Evolutionary conservation across 2,329 filamentous ascomycete species (phyloP).

Genomic region (Aspergillus phoenicis): DNA sequence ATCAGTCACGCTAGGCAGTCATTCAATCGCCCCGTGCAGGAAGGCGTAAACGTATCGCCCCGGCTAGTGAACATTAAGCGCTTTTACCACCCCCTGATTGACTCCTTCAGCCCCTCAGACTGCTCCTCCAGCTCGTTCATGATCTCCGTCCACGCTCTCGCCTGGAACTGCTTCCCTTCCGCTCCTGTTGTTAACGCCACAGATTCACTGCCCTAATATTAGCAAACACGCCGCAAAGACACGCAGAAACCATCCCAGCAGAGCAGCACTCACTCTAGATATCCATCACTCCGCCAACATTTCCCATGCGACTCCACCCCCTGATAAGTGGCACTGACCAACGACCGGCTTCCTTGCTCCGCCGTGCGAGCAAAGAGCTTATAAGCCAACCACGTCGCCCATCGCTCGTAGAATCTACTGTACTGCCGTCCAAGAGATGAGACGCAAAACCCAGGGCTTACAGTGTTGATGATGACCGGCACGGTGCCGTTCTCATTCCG

Average conservation of each 20-base stretch:
- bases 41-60: neutral
- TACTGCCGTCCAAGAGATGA: constrained; percentile 48
- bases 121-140: constrained; percentile 34
- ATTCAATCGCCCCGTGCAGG: neutral
- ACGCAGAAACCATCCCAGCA: neutral
- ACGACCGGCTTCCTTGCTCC: constrained; percentile 48
- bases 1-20: neutral
- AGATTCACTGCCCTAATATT: constrained; percentile 34
- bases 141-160: constrained; percentile 47
- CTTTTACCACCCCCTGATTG: constrained; percentile 10
- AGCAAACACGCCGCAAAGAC: constrained; percentile 6
- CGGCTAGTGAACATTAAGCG: neutral
- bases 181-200: constrained; percentile 34
- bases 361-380: constrained; percentile 46
- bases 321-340: constrained; percentile 46
- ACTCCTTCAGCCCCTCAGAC: constrained; percentile 24
- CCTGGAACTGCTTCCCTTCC: constrained; percentile 40
- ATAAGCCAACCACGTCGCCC: constrained; percentile 38
- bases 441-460: constrained; percentile 49
- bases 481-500: constrained; percentile 37
- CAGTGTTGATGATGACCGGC: constrained; percentile 48
- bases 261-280: constrained; percentile 35
- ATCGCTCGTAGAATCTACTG: constrained; percentile 37
- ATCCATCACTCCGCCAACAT: constrained; percentile 48
- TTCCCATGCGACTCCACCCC: constrained; percentile 48